Base-by-base conservation (phyloP, 345 rosid species). In the Aegle marmelos region DNA sequence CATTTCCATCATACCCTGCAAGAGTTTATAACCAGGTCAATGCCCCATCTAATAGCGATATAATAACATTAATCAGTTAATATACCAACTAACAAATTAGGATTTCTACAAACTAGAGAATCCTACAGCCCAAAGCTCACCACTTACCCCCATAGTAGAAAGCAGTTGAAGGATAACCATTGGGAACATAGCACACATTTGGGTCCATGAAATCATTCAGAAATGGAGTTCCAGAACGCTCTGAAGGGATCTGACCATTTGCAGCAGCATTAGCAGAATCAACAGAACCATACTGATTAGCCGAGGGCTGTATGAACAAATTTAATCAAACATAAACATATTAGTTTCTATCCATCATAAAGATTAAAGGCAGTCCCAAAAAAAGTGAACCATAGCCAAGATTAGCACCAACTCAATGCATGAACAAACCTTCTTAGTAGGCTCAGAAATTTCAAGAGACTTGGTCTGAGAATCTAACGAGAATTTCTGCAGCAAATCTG, bases 401-500 rank as follows among this genome's bases (percentile, higher is more conserved):
- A 60, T 70, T 9, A 48, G 33, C 58, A 75, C 2, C 30, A 4
- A 24, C 19, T 25, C 4, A 72, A 48, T 5, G 4, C 19, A 5
- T 11, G 0, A 9, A 30, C 4, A 5, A 22, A 92, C 97, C 92
- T 91, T 92, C 79, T 92, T 94, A 62, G 85, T 87, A 1, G 91
- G 91, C 82, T 92, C 94, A 22, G 98, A 88, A 54, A 91, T 85
- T 74, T 92, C 97, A 41, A 89, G 69, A 48, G 88, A 70, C 80
- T 94, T 92, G 1, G 89, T 69, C 83, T 88, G 93, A 10, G 96
- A 79, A 61, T 91, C 97, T 79, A 92, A 50, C 3, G 96, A 74
- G 33, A 94, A 88, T 33, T 88, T 92, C 91, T 92, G 94, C 86
- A 94, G 80, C 86, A 94, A 85, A 76, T 90, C 94, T 68, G 98